phyloP scores from a whole-genome alignment of 495 filamentous ascomycete genomes.

The Trichoderma virens region DNA sequence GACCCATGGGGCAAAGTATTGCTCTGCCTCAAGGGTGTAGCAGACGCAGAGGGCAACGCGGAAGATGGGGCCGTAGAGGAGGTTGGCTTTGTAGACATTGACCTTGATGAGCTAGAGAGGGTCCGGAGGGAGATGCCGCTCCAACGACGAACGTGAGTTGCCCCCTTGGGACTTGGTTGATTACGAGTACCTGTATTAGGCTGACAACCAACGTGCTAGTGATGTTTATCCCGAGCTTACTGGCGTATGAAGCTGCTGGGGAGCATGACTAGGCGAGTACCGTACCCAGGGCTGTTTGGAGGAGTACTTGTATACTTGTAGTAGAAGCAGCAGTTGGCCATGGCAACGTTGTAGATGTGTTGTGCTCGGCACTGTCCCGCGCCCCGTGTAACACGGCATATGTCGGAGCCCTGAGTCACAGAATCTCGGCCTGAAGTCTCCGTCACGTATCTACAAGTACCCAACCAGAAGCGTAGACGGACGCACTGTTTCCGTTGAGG shows the following conservation, averaged over 20 bases:
- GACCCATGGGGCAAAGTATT: constrained; percentile 81
- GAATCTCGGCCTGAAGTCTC: background rate
- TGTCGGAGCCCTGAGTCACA: background rate
- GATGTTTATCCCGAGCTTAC: constrained; percentile 5
- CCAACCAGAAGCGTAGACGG: background rate
- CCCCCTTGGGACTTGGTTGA: background rate
- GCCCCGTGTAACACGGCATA: background rate
- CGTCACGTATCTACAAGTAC: background rate
- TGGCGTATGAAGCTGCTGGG: background rate
- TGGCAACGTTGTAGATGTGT: background rate
- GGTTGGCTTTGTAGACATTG: constrained; percentile 41
- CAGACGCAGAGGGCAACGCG: constrained; percentile 34
- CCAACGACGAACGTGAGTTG: constrained; percentile 42
- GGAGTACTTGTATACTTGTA: background rate
- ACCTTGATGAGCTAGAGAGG: constrained; percentile 35
- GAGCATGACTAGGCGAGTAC: background rate
- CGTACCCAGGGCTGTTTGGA: background rate
- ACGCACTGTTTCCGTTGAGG: background rate
- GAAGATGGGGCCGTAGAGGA: constrained; percentile 32
- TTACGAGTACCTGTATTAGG: background rate
- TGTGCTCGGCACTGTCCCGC: background rate
- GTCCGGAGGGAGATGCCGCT: constrained; percentile 57
- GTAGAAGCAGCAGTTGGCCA: background rate
- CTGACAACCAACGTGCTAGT: constrained; percentile 2
- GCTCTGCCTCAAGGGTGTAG: constrained; percentile 50